Conservation (phyloP, 805 yeast genomes). For the Metschnikowia gelsemii region DNA sequence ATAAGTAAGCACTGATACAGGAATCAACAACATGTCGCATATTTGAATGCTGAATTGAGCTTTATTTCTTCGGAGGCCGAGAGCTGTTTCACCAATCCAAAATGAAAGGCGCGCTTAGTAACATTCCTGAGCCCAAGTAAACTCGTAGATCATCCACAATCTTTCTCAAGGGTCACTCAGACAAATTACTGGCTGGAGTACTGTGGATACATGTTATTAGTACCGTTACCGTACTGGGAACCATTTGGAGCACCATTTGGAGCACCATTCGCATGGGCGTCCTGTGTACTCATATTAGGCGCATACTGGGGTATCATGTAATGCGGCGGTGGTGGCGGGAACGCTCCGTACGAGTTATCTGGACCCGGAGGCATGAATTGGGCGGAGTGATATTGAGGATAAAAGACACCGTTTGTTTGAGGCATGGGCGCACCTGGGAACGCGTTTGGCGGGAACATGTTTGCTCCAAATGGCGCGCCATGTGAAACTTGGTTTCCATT, state of each 20-base stretch:
- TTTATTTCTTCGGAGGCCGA: no score
- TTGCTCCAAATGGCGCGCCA: slow-evolving; percentile 1
- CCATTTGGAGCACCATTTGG: background rate
- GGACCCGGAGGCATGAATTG: slow-evolving; percentile 3
- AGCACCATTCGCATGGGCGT: background rate
- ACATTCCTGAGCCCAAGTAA: background rate
- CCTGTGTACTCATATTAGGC: slow-evolving; percentile 2
- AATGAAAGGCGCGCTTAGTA: no score
- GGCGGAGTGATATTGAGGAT: slow-evolving; percentile 5
- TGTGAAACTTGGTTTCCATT: slow-evolving; percentile 1
- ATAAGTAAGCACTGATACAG: background rate
- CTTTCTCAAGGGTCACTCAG: no score
- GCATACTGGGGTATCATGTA: slow-evolving; percentile 10
- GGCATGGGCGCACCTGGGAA: slow-evolving; percentile 2
- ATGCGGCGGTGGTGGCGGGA: slow-evolving; percentile 9
- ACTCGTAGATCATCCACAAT: background rate
- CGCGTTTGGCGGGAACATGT: slow-evolving; percentile 2
- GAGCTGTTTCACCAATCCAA: no score
- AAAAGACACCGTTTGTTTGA: slow-evolving; percentile 4
- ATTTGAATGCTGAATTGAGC: no score
- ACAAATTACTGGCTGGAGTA: slow-evolving; percentile 10
- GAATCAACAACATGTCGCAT: background rate
- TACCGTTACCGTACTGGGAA: background rate
- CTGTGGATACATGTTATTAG: slow-evolving; percentile 6
- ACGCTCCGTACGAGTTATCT: slow-evolving; percentile 1